Conservation (phyloP, 129 eudicot genomes). For the Escallonia herrerae region DNA sequence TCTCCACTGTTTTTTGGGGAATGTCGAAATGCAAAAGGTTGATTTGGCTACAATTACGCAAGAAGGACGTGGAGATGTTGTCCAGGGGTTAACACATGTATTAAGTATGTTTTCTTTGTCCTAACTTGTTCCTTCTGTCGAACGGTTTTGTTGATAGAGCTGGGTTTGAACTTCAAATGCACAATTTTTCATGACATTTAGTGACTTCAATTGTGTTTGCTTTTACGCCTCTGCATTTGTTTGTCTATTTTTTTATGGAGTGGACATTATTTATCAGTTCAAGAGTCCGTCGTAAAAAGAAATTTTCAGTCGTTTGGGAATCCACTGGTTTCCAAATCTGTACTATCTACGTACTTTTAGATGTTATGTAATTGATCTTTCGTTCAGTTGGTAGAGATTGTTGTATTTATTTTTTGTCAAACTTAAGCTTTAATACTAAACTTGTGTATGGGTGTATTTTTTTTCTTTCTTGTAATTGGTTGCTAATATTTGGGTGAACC, state of each 20-base stretch:
- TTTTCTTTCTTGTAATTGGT: too few species aligned
- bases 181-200: background rate
- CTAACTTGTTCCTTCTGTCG: background rate
- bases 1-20: conserved; percentile 82
- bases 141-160: background rate
- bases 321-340: too few species aligned
- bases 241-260: background rate
- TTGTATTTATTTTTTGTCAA: too few species aligned
- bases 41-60: conserved; percentile 91
- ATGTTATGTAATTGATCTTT: too few species aligned
- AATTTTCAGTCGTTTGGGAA: too few species aligned
- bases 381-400: too few species aligned
- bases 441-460: too few species aligned
- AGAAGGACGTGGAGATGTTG: conserved; percentile 84
- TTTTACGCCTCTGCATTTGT: background rate
- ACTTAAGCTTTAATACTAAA: too few species aligned
- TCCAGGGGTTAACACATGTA: conserved; percentile 68
- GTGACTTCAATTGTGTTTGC: background rate
- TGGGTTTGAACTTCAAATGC: background rate
- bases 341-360: too few species aligned
- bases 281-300: too few species aligned
- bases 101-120: conserved; percentile 48
- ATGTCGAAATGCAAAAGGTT: conserved; percentile 63
- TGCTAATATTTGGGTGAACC: too few species aligned
- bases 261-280: too few species aligned